These are phyloP conservation scores for Euphorbia tirucalli DNA, from an alignment of 345 rosid species.

Conservation along the genomic window DNA sequence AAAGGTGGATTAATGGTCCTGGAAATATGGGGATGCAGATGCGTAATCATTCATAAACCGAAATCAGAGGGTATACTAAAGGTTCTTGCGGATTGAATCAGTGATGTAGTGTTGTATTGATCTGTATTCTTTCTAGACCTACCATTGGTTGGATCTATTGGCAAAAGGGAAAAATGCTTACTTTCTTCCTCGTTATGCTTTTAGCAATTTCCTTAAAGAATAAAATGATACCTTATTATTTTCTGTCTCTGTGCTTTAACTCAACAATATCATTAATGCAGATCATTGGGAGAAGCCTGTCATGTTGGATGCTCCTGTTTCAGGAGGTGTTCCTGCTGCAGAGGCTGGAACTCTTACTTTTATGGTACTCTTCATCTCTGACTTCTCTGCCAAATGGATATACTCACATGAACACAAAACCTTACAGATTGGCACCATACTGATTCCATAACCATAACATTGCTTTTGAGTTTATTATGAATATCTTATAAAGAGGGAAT, in stretches of 20 bases:
- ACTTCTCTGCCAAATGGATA: conserved; percentile 10
- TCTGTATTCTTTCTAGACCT: neutral
- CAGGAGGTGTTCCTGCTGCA: conserved; percentile 96
- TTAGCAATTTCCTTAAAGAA: conserved; percentile 2
- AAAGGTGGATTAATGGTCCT: neutral
- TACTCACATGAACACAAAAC: neutral
- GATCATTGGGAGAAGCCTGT: conserved; percentile 59
- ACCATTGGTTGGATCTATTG: neutral
- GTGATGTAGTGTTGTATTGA: too few relatives aligned
- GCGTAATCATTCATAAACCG: neutral
- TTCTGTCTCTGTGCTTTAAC: neutral
- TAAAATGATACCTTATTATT: neutral
- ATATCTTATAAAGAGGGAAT: neutral
- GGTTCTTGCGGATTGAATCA: too few relatives aligned
- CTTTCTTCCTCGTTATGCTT: neutral
- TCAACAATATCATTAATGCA: conserved; percentile 25
- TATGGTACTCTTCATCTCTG: conserved; percentile 49
- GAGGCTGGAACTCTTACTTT: conserved; percentile 86
- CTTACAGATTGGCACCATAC: neutral
- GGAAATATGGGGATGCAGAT: neutral
- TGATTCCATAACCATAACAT: neutral
- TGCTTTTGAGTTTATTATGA: neutral
- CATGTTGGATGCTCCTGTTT: conserved; percentile 98
- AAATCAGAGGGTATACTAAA: neutral
- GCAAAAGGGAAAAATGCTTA: too few relatives aligned